Conservation (phyloP, 768 basidiomycete species). For the Cystobasidium ongulense region DNA sequence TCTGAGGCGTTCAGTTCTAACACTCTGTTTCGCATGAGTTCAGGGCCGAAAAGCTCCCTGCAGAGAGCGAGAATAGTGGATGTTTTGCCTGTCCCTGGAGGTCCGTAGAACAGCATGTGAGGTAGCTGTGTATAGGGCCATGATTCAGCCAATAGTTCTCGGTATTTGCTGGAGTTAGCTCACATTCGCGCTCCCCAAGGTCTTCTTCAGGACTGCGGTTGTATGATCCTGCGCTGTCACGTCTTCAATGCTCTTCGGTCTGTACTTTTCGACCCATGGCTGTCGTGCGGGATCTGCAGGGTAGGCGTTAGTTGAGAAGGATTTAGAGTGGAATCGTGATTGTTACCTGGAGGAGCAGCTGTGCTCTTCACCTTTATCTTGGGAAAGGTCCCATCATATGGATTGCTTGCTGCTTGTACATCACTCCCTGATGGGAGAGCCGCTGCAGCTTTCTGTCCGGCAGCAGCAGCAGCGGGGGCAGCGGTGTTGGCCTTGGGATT, state of each 20-base stretch:
- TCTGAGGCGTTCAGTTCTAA: constrained; percentile 98
- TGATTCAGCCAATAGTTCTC: not conserved
- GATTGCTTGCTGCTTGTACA: not conserved
- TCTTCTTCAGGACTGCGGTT: constrained; percentile 80
- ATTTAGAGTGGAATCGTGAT: not conserved
- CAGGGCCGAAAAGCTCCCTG: constrained; percentile 93
- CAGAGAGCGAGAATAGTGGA: constrained; percentile 92
- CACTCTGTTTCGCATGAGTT: constrained; percentile 84
- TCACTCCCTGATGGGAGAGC: not conserved
- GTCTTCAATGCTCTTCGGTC: constrained; percentile 96
- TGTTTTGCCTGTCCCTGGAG: constrained; percentile 97
- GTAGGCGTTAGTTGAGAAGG: not conserved
- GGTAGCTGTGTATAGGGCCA: constrained; percentile 61
- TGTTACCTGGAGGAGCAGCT: constrained; percentile 9
- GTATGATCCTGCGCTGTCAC: constrained; percentile 96
- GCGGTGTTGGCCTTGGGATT: not conserved
- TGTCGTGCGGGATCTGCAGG: constrained; percentile 25
- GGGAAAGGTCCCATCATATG: not conserved
- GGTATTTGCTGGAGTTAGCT: not conserved
- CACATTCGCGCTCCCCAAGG: constrained; percentile 86
- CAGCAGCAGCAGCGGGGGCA: constrained; percentile 9
- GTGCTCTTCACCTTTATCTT: constrained; percentile 25
- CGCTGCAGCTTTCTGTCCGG: not conserved
- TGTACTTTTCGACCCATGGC: constrained; percentile 99
- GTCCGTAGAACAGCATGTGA: constrained; percentile 99